phyloP scores from a whole-genome alignment of 2,329 filamentous ascomycete genomes.

The Penicillium occitanis region DNA sequence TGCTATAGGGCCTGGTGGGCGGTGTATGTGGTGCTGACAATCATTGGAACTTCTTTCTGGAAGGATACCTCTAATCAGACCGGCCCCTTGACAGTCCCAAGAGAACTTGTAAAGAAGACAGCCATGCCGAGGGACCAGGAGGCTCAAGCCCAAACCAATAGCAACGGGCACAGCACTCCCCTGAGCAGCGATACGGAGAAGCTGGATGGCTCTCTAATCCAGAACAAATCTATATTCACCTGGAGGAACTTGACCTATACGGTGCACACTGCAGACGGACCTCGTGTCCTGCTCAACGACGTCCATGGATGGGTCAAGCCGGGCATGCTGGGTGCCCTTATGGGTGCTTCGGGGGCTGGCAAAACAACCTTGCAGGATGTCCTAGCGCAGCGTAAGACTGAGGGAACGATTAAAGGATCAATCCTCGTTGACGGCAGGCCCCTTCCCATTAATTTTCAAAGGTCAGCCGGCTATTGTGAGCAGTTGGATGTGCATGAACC shows the following conservation, averaged over 20 bases:
- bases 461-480: constrained; percentile 67
- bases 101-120: too few relatives aligned
- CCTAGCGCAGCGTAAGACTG: constrained; percentile 66
- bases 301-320: constrained; percentile 76
- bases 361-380: constrained; percentile 75
- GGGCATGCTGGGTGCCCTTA: constrained; percentile 72
- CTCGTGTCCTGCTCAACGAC: constrained; percentile 61
- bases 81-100: too few relatives aligned
- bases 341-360: constrained; percentile 75
- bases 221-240: constrained; percentile 57
- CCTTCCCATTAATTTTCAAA: constrained; percentile 61
- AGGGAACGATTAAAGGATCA: constrained; percentile 61
- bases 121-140: too few relatives aligned
- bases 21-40: too few relatives aligned
- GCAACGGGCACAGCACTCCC: too few relatives aligned
- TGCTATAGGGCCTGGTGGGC: too few relatives aligned
- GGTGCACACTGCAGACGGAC: constrained; percentile 59
- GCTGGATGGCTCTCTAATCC: too few relatives aligned
- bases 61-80: too few relatives aligned
- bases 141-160: too few relatives aligned
- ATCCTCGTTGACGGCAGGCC: constrained; percentile 66
- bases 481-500: constrained; percentile 68
- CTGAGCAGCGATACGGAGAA: too few relatives aligned
- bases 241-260: constrained; percentile 73
- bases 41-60: too few relatives aligned